Percentiles rank a stretch among this genome's conserved stretches.
Conservation (phyloP, 2,329 filamentous ascomycete species). For the Sporothrix curviconia region DNA sequence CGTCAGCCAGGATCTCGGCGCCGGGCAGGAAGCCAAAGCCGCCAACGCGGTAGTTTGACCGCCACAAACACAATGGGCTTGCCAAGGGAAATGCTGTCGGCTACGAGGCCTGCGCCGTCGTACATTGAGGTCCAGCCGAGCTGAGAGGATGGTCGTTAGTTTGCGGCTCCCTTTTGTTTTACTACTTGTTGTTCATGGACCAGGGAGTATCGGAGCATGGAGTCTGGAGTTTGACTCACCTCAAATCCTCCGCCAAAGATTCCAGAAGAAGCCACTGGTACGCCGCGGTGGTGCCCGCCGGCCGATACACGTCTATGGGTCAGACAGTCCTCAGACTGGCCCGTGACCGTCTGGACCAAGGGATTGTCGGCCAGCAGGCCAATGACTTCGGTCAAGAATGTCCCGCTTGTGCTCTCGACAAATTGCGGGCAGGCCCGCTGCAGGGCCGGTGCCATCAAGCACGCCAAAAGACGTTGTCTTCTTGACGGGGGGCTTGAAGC, state of each 20-base stretch:
- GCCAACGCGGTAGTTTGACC: conserved; percentile 69
- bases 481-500: conserved; percentile 59
- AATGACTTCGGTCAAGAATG: neutral
- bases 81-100: conserved; percentile 38
- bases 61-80: conserved; percentile 69
- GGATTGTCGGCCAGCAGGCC: neutral
- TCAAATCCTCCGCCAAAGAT: conserved; percentile 64
- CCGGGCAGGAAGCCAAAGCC: conserved; percentile 70
- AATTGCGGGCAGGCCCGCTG: conserved; percentile 29
- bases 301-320: conserved; percentile 54
- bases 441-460: conserved; percentile 50
- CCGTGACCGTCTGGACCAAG: conserved; percentile 42
- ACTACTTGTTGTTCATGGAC: neutral
- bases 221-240: too few relatives aligned
- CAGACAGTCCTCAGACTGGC: conserved; percentile 58
- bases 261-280: conserved; percentile 60
- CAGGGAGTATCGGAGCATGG: too few relatives aligned
- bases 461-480: conserved; percentile 52
- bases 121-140: conserved; percentile 47
- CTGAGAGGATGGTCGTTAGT: conserved; percentile 14
- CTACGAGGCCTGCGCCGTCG: conserved; percentile 42
- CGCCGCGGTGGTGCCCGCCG: conserved; percentile 45
- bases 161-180: neutral
- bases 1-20: conserved; percentile 59
- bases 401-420: neutral